These are phyloP conservation scores for Blepharisma stoltei DNA, from an alignment of 73 alveolate species.

Conservation along the genomic window DNA sequence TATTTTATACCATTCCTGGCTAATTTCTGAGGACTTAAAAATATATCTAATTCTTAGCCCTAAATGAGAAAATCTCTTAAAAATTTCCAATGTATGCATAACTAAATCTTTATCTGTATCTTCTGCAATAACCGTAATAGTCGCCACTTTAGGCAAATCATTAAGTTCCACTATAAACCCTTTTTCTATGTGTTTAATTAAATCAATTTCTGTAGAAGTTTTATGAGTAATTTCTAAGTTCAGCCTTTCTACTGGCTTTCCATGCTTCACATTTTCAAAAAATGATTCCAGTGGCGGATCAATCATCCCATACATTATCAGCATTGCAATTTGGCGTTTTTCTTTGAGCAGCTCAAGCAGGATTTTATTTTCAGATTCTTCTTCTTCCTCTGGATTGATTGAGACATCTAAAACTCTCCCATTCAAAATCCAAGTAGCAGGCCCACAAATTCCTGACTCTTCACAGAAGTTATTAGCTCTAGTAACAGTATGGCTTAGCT, in stretches of 20 bases:
- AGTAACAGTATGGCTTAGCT: neutral
- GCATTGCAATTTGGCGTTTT: neutral
- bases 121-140: too few relatives aligned
- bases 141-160: too few relatives aligned
- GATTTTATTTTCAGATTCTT: too few relatives aligned
- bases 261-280: slow-evolving; percentile 14
- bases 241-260: neutral
- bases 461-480: slow-evolving; percentile 12
- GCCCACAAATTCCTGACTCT: slow-evolving; percentile 13
- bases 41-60: too few relatives aligned
- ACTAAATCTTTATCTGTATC: too few relatives aligned
- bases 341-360: neutral
- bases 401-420: neutral
- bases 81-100: too few relatives aligned
- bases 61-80: too few relatives aligned
- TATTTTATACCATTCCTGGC: too few relatives aligned
- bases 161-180: too few relatives aligned
- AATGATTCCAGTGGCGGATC: slow-evolving; percentile 12
- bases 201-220: neutral
- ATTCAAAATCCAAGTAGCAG: neutral
- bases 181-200: too few relatives aligned
- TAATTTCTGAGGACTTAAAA: too few relatives aligned
- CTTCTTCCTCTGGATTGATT: too few relatives aligned
- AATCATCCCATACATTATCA: neutral
- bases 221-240: neutral